Percentiles rank a stretch among this genome's conserved stretches.
Evolutionary conservation across 768 basidiomycete genomes (phyloP).

Genomic region (Xerocomellus intermedius): DNA sequence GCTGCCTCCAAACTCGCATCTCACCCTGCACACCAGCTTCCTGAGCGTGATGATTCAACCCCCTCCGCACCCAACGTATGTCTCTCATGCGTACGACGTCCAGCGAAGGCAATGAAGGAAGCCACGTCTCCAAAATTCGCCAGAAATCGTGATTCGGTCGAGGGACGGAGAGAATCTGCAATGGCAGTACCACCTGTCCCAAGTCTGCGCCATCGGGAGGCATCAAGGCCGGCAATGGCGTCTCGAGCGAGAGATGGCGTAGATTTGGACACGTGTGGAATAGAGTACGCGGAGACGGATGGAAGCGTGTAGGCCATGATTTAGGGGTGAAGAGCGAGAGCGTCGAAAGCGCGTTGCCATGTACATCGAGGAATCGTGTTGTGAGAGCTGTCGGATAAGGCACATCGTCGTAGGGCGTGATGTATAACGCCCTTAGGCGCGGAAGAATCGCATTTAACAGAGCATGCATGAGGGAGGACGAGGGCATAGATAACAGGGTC

Average conservation of each 20-base stretch:
- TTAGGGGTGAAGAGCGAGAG: constrained; percentile 69
- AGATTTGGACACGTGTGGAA: constrained; percentile 53
- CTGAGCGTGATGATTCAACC: constrained; percentile 62
- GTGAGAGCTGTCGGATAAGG: constrained; percentile 56
- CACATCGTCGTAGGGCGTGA: constrained; percentile 74
- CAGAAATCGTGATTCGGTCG: constrained; percentile 66
- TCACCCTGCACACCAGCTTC: constrained; percentile 80
- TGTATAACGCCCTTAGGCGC: constrained; percentile 55
- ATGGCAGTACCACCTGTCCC: constrained; percentile 33
- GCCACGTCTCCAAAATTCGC: constrained; percentile 49
- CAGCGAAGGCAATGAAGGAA: constrained; percentile 58
- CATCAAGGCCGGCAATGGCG: constrained; percentile 55
- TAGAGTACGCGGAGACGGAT: constrained; percentile 50
- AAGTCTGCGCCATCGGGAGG: constrained; percentile 28
- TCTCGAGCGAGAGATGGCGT: constrained; percentile 70
- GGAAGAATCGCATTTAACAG: constrained; percentile 63
- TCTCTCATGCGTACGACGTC: constrained; percentile 60
- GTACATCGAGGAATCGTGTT: constrained; percentile 55
- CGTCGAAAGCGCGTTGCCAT: constrained; percentile 57
- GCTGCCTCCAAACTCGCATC: constrained; percentile 70
- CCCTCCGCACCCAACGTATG: constrained; percentile 69
- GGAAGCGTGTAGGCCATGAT: constrained; percentile 60
- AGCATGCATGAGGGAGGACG: constrained; percentile 59
- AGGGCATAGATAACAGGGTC: constrained; percentile 63
- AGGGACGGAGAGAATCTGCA: constrained; percentile 72